Evolutionary conservation across 768 basidiomycete species (phyloP).

Genomic region (Clitopilus passeckerianus): DNA sequence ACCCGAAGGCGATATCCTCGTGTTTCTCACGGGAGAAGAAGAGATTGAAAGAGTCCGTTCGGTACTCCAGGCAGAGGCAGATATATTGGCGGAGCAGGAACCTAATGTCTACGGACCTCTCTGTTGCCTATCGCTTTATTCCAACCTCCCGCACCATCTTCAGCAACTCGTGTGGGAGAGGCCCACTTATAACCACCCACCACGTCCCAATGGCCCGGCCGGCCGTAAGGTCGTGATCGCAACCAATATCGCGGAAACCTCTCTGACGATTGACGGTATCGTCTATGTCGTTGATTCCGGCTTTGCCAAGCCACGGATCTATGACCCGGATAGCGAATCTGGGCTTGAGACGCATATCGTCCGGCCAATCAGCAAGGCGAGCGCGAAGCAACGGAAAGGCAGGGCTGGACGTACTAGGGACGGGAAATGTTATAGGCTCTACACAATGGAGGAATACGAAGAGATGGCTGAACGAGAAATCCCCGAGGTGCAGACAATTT

Average conservation of each 20-base stretch:
- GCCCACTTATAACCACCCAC: conserved; percentile 79
- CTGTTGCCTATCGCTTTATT: conserved; percentile 90
- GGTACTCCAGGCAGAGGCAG: conserved; percentile 87
- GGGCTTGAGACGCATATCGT: conserved; percentile 88
- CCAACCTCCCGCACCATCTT: conserved; percentile 88
- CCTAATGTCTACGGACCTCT: conserved; percentile 57
- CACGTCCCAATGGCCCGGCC: conserved; percentile 64
- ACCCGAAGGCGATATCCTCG: conserved; percentile 84
- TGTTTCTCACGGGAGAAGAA: conserved; percentile 97
- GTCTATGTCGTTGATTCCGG: conserved; percentile 99
- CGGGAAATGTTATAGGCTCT: conserved; percentile 95
- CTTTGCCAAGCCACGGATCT: conserved; percentile 97
- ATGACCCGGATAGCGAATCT: conserved; percentile 80
- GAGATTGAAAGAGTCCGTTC: conserved; percentile 96
- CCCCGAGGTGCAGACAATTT: conserved; percentile 91
- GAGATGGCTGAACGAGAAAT: conserved; percentile 96
- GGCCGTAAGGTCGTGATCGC: conserved; percentile 94
- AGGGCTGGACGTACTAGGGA: conserved; percentile 95
- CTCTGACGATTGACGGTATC: conserved; percentile 97
- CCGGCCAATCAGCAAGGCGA: conserved; percentile 96
- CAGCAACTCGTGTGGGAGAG: conserved; percentile 58
- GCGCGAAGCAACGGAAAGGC: conserved; percentile 92
- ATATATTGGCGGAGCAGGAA: conserved; percentile 65
- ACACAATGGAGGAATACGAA: conserved; percentile 93
- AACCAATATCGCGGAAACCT: conserved; percentile 98